Conservation (phyloP, 805 yeast species). For the Sugiyamaella valdiviana region DNA sequence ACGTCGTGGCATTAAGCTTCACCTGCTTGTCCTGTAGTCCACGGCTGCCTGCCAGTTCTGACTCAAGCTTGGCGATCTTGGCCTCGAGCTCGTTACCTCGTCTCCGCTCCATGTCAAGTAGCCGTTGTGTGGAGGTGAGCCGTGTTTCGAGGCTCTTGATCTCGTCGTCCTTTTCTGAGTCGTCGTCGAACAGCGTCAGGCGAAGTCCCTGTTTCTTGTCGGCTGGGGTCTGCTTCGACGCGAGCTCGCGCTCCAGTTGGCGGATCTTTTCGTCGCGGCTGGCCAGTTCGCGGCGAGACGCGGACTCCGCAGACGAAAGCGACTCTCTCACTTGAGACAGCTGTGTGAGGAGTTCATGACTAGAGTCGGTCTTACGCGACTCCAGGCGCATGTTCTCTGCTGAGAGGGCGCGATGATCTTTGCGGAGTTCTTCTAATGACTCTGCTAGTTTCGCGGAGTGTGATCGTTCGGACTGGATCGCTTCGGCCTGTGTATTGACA, state of each 20-base stretch:
- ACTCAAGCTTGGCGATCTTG: neutral
- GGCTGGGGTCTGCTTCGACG: neutral
- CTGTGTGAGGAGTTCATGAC: neutral
- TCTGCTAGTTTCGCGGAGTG: neutral
- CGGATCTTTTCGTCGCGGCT: neutral
- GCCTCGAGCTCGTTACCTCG: neutral
- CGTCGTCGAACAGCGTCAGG: neutral
- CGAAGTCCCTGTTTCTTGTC: neutral
- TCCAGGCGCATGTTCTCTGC: neutral
- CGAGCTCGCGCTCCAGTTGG: conserved; percentile 1
- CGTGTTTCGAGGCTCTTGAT: neutral
- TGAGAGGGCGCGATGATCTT: neutral
- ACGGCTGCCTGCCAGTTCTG: neutral
- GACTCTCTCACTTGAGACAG: neutral
- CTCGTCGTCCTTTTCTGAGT: neutral
- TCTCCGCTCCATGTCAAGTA: neutral
- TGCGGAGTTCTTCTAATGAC: neutral
- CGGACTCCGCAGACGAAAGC: neutral
- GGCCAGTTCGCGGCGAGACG: neutral
- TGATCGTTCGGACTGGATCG: neutral
- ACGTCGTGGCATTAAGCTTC: neutral
- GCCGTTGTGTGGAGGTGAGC: neutral
- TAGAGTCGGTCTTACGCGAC: neutral
- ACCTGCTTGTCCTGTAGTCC: neutral
- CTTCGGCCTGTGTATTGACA: neutral